Conservation (phyloP, 306 rosid genomes). For the Casuarina equisetifolia region DNA sequence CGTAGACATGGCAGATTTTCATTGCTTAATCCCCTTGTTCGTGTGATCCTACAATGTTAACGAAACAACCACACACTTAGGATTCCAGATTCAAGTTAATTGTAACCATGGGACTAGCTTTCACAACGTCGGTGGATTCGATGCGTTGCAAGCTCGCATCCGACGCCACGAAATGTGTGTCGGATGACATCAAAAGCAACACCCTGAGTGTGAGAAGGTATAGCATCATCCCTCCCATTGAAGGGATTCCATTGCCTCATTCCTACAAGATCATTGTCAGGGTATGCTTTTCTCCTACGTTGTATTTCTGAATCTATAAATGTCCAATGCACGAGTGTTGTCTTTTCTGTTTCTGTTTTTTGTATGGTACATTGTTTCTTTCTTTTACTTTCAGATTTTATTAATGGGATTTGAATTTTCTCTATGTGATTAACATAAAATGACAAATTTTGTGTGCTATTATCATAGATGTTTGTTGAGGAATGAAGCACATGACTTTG, state of each 20-base stretch:
- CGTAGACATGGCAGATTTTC: slow-evolving; percentile 5
- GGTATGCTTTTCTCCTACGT: slow-evolving; percentile 35
- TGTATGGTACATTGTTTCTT: neutral
- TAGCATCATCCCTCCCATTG: slow-evolving; percentile 47
- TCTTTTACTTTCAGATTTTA: neutral
- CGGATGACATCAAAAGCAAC: slow-evolving; percentile 68
- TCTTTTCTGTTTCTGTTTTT: neutral
- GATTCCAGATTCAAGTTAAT: neutral
- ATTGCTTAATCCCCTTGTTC: slow-evolving; percentile 19
- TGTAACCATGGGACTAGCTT: slow-evolving; percentile 34
- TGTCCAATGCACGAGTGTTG: too few species aligned
- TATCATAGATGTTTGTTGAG: neutral
- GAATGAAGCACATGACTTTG: too few species aligned
- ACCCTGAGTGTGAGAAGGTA: slow-evolving; percentile 81
- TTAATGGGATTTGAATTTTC: neutral
- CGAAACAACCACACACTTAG: neutral
- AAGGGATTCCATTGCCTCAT: slow-evolving; percentile 56
- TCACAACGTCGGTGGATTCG: slow-evolving; percentile 28
- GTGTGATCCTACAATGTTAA: neutral
- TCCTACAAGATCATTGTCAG: slow-evolving; percentile 58
- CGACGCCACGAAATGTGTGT: slow-evolving; percentile 70
- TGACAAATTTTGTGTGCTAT: neutral
- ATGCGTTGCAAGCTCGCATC: slow-evolving; percentile 70
- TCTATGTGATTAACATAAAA: neutral
- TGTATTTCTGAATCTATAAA: neutral